A percentile compares a stretch with the other conserved stretches of the same genome.
These are phyloP conservation scores for Grosmannia huntii DNA, from an alignment of 2,329 filamentous ascomycete species.

Conservation along the genomic window DNA sequence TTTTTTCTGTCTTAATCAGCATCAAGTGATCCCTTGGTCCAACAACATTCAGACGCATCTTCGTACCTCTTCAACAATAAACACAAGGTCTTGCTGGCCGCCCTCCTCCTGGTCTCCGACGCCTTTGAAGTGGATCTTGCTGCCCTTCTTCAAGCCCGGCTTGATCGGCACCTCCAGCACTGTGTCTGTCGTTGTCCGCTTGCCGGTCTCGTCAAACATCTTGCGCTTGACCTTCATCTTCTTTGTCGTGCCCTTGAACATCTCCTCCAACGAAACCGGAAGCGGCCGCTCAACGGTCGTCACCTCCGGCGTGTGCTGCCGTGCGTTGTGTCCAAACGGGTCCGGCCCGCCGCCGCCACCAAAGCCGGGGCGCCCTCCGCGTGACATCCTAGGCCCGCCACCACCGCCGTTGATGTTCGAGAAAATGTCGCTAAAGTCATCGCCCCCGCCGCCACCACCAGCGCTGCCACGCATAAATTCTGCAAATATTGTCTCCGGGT, in stretches of 20 bases:
- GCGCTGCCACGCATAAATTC: conserved; percentile 59
- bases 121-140: conserved; percentile 95
- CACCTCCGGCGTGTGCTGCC: conserved; percentile 62
- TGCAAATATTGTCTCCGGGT: conserved; percentile 72
- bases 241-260: conserved; percentile 79
- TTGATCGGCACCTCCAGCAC: conserved; percentile 94
- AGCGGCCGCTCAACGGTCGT: conserved; percentile 81
- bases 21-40: no score
- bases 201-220: conserved; percentile 76
- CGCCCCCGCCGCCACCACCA: conserved; percentile 30
- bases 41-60: background rate
- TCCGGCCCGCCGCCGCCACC: conserved; percentile 12
- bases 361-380: conserved; percentile 13
- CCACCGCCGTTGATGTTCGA: conserved; percentile 24
- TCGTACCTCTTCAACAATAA: conserved; percentile 84
- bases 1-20: conserved; percentile 49
- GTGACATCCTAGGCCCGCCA: conserved; percentile 1
- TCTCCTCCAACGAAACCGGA: conserved; percentile 71
- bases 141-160: conserved; percentile 86
- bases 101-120: conserved; percentile 98
- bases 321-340: conserved; percentile 21
- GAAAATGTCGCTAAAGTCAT: conserved; percentile 43
- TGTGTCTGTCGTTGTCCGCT: conserved; percentile 75
- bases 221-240: conserved; percentile 98
- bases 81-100: conserved; percentile 88